Evolutionary conservation across 176 grass and related monocot species (phyloP), one percentile per base, ranked within the genome.

Genomic region (Eleusine indica): DNA sequence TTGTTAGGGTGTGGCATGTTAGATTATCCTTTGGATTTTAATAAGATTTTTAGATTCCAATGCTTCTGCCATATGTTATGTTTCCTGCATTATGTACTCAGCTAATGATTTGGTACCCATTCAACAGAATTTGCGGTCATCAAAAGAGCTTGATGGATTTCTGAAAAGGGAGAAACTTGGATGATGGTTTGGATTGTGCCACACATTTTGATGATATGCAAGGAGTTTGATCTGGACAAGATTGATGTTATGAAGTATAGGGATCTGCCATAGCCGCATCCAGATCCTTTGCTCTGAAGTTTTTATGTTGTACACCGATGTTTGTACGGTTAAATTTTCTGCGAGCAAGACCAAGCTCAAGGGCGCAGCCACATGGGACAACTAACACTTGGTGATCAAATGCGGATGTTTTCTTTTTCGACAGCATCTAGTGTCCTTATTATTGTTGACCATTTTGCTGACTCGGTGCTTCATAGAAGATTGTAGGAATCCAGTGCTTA

Each of bases 231-330:
- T 68, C 74, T 97, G 63, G 88, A 97, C 53, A 94, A 87, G 84
- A 87, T 92, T 15, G 95, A 92, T 71, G 85, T 97, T 51, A 16
- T 92, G 39, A 97, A 97, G 84, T 94, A 94, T 62, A 94, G 78
- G 51, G 82, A 93, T 80, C 68, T 87, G 46, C 92, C 81, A 49
- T 97, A 87, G 79, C 9, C 78, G 67, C 44, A 64, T 65, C 15
- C 65, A 70, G 32, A 66, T 71, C 43, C 67, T 64, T 65, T 65
- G 37, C 9, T 39, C 70, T 39, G 7, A 62, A 13, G 51, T 62
- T 51, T 85, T 46, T 9, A 22, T 15, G 22, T 68, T n/a, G 41
- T n/a, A 22, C 29, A 70, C 70, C 29, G 58, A 79, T 41, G 80
- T 68, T 49, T 79, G 35, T 69, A 72, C 4, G 30, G 21, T 77